These are phyloP conservation scores for Cladosporium velox DNA, from an alignment of 2,329 filamentous ascomycete genomes.

Conservation along the genomic window DNA sequence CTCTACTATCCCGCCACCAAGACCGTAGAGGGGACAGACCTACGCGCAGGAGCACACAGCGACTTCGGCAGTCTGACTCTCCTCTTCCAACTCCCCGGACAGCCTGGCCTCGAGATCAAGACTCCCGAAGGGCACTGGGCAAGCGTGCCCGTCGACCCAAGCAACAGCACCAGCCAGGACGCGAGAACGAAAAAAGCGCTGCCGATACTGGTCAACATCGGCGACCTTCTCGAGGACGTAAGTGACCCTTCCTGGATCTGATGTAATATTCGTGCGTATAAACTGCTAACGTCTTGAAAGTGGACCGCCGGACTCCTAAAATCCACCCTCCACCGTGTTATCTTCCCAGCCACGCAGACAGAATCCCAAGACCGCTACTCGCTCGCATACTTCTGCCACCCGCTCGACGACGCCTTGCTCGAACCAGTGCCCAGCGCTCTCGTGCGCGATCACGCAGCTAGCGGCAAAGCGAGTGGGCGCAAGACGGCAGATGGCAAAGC, in stretches of 20 bases:
- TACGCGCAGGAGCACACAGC: conserved; percentile 88
- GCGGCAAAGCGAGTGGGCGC: conserved; percentile 34
- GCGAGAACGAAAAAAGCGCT: conserved; percentile 13
- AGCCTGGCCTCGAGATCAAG: conserved; percentile 83
- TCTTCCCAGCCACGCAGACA: conserved; percentile 58
- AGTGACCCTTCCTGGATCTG: not conserved
- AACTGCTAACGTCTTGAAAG: not conserved
- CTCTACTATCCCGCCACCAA: conserved; percentile 52
- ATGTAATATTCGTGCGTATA: not conserved
- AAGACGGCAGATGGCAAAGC: conserved; percentile 39
- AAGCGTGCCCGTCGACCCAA: conserved; percentile 48
- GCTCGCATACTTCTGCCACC: conserved; percentile 66
- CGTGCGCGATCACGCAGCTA: conserved; percentile 43
- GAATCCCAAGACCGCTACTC: conserved; percentile 56
- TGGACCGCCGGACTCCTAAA: conserved; percentile 90
- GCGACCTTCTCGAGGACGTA: conserved; percentile 68
- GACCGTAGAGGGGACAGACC: conserved; percentile 58
- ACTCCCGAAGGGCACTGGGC: conserved; percentile 52
- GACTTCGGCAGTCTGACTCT: conserved; percentile 74
- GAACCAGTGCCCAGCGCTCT: conserved; percentile 57
- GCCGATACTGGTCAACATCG: conserved; percentile 73
- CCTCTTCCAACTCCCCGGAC: conserved; percentile 81
- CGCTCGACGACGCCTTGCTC: conserved; percentile 56
- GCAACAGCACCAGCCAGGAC: not conserved
- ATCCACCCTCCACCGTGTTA: conserved; percentile 85